A percentile compares a stretch with the other conserved stretches of the same genome.
Evolutionary conservation across 345 rosid species (phyloP).

Genomic region (Mercurialis annua): DNA sequence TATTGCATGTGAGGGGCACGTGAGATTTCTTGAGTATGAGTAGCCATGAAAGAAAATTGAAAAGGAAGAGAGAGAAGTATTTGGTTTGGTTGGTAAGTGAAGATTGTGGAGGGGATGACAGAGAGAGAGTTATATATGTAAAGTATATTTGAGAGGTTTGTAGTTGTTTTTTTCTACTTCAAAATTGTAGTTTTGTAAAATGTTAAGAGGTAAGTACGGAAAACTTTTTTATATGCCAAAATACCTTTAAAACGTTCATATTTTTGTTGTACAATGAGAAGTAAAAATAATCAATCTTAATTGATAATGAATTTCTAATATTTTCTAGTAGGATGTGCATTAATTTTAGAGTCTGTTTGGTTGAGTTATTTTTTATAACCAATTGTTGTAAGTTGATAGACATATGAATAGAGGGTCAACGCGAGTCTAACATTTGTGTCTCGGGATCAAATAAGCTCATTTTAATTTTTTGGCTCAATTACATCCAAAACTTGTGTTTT

Average conservation of each 20-base stretch:
- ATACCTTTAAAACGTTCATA: no score
- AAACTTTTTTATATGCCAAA: neutral
- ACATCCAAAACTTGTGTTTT: no score
- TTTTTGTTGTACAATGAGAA: no score
- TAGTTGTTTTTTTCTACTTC: neutral
- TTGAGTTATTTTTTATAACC: no score
- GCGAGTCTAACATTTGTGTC: no score
- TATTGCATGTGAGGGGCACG: conserved; percentile 34
- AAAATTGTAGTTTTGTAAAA: neutral
- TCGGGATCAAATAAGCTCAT: no score
- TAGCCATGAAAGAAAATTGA: conserved; percentile 27
- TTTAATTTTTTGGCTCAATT: no score
- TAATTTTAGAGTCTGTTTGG: no score
- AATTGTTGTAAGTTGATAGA: neutral
- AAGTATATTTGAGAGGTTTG: neutral
- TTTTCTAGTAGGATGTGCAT: neutral
- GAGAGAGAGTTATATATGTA: no score
- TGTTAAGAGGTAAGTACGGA: neutral
- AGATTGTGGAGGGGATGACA: neutral
- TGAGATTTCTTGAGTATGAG: conserved; percentile 26
- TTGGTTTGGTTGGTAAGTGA: neutral
- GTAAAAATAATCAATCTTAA: neutral
- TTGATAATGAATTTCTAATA: neutral
- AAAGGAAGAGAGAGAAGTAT: conserved; percentile 14
- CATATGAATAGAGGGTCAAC: conserved; percentile 11